Evolutionary conservation across 2,329 filamentous ascomycete genomes (phyloP).

Genomic region (Waltergamsia citrina): DNA sequence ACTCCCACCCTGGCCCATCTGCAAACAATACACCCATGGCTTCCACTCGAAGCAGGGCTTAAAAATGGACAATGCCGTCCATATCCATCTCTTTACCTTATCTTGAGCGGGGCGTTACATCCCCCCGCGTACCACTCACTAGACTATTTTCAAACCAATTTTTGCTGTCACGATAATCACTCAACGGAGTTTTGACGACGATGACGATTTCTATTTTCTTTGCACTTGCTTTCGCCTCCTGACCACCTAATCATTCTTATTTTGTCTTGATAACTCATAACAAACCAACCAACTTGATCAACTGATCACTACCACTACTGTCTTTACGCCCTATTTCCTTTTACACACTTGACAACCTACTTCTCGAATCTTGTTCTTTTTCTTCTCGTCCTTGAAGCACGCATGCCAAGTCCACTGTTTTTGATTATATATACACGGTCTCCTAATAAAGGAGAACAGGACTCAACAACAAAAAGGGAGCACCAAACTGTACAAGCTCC

Average conservation of each 20-base stretch:
- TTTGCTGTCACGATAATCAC: slow-evolving; percentile 1
- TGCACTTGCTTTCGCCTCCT: not conserved
- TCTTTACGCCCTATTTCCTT: not conserved
- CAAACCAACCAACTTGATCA: not conserved
- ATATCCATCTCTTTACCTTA: not conserved
- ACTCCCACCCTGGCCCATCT: not conserved
- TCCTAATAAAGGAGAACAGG: too few species aligned
- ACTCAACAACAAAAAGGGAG: too few species aligned
- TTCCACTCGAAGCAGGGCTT: slow-evolving; percentile 1
- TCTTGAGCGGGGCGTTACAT: not conserved
- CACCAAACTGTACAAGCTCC: too few species aligned
- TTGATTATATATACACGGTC: slow-evolving; percentile 1
- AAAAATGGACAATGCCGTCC: not conserved
- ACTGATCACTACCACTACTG: not conserved
- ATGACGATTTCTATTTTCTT: slow-evolving; percentile 3
- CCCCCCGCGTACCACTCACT: not conserved
- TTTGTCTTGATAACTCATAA: not conserved
- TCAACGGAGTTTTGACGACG: slow-evolving; percentile 3
- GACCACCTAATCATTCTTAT: not conserved
- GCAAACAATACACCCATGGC: slow-evolving; percentile 2
- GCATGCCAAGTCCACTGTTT: too few species aligned
- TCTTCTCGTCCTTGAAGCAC: too few species aligned
- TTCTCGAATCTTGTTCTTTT: too few species aligned
- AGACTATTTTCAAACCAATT: not conserved
- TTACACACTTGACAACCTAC: too few species aligned